Evolutionary conservation across 2,329 filamentous ascomycete genomes (phyloP).

Genomic region (Xylariaceae sp.): DNA sequence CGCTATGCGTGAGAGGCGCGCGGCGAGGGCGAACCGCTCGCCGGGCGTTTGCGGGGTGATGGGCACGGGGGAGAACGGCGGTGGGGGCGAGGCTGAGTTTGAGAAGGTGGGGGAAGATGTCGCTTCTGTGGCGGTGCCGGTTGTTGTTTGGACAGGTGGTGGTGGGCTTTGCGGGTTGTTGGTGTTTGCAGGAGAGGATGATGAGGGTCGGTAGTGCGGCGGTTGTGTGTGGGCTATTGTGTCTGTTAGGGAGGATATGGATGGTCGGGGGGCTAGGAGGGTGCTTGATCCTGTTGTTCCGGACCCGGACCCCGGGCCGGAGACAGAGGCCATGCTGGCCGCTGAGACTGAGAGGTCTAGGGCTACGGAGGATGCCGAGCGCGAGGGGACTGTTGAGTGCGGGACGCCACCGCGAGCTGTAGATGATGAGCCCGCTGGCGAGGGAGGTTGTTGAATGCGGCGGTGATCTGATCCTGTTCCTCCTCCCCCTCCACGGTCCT

Average conservation of each 20-base stretch:
- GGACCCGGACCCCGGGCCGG: too few species aligned
- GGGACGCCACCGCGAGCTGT: slow-evolving; percentile 1
- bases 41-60: slow-evolving; percentile 12
- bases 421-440: slow-evolving; percentile 12
- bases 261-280: slow-evolving; percentile 17
- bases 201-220: slow-evolving; percentile 16
- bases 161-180: slow-evolving; percentile 10
- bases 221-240: too few species aligned
- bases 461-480: slow-evolving; percentile 9
- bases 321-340: slow-evolving; percentile 1
- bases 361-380: slow-evolving; percentile 11
- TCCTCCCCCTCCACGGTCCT: neutral
- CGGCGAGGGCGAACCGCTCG: slow-evolving; percentile 18
- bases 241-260: slow-evolving; percentile 20
- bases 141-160: slow-evolving; percentile 23
- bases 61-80: slow-evolving; percentile 4
- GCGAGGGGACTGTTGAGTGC: neutral
- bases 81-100: slow-evolving; percentile 22
- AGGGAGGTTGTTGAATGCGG: slow-evolving; percentile 6
- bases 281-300: slow-evolving; percentile 7
- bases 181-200: neutral
- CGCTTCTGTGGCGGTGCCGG: neutral
- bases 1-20: slow-evolving; percentile 18
- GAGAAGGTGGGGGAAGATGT: slow-evolving; percentile 7
- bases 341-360: slow-evolving; percentile 10